Percentiles rank a stretch among this genome's conserved stretches.
Conservation (phyloP, 805 yeast genomes). For the Teunomyces stri region DNA sequence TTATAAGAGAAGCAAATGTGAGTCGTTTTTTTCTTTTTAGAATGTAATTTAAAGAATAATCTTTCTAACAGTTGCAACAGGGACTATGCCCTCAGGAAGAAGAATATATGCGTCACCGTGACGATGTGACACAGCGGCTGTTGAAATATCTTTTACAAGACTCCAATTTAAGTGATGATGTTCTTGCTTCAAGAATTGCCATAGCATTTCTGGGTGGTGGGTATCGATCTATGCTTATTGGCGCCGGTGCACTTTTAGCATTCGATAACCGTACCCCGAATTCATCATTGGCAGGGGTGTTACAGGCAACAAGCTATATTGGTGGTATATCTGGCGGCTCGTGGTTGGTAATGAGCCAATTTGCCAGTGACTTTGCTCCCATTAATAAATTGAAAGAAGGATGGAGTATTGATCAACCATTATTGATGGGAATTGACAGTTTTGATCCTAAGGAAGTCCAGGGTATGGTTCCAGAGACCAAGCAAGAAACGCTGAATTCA, state of each 20-base stretch:
- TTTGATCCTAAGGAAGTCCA: slow-evolving; percentile 32
- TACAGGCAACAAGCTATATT: slow-evolving; percentile 55
- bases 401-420: slow-evolving; percentile 47
- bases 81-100: slow-evolving; percentile 18
- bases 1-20: slow-evolving; percentile 21
- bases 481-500: not conserved
- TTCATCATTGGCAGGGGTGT: slow-evolving; percentile 45
- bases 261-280: slow-evolving; percentile 44
- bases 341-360: slow-evolving; percentile 57
- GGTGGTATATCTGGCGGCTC: slow-evolving; percentile 73
- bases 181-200: slow-evolving; percentile 33
- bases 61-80: slow-evolving; percentile 11
- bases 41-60: not conserved
- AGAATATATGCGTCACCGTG: slow-evolving; percentile 28
- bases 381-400: slow-evolving; percentile 21
- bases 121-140: slow-evolving; percentile 24
- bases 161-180: slow-evolving; percentile 25
- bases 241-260: slow-evolving; percentile 55
- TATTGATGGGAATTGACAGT: slow-evolving; percentile 58
- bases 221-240: slow-evolving; percentile 57
- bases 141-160: slow-evolving; percentile 26
- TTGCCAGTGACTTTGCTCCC: slow-evolving; percentile 30
- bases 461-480: not conserved
- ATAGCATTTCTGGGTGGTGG: slow-evolving; percentile 52
- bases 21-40: not conserved